Evolutionary conservation across 495 filamentous ascomycete genomes (phyloP).

Genomic region (Tuber brumale): DNA sequence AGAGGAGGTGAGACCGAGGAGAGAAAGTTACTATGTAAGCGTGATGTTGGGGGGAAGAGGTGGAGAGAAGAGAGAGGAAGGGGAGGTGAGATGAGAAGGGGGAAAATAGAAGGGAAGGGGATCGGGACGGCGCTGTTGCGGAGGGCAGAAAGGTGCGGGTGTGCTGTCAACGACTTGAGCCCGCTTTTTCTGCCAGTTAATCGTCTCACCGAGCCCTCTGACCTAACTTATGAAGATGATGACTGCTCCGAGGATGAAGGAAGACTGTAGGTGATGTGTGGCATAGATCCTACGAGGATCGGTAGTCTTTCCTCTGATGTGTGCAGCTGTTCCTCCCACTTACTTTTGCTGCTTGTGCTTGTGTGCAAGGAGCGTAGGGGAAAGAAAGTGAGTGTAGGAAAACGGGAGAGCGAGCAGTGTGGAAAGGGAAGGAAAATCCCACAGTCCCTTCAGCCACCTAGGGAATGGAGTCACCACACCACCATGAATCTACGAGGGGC

Average conservation of each 20-base stretch:
- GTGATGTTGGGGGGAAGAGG: slow-evolving; percentile 25
- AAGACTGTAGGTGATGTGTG: slow-evolving; percentile 27
- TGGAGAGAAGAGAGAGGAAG: slow-evolving; percentile 16
- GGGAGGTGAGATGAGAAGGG: slow-evolving; percentile 25
- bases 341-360: slow-evolving; percentile 2
- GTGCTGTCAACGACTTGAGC: slow-evolving; percentile 38
- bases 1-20: slow-evolving; percentile 3
- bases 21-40: slow-evolving; percentile 14
- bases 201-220: slow-evolving; percentile 7
- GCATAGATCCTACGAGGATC: slow-evolving; percentile 30
- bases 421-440: slow-evolving; percentile 35
- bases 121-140: slow-evolving; percentile 10
- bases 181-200: slow-evolving; percentile 27
- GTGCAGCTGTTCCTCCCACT: slow-evolving; percentile 3
- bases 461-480: slow-evolving; percentile 2
- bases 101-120: slow-evolving; percentile 12
- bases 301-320: slow-evolving; percentile 34
- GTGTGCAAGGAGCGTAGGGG: slow-evolving; percentile 12
- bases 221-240: not conserved
- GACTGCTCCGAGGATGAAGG: slow-evolving; percentile 27
- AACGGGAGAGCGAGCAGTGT: slow-evolving; percentile 19
- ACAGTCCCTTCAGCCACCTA: slow-evolving; percentile 1
- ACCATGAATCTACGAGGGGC: not conserved
- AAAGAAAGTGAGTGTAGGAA: slow-evolving; percentile 8
- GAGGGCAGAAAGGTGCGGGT: slow-evolving; percentile 27